Percentiles rank a stretch among this genome's conserved stretches.
Evolutionary conservation across 208 protist species (phyloP).

Genomic region (Balamuthia mandrillaris): DNA sequence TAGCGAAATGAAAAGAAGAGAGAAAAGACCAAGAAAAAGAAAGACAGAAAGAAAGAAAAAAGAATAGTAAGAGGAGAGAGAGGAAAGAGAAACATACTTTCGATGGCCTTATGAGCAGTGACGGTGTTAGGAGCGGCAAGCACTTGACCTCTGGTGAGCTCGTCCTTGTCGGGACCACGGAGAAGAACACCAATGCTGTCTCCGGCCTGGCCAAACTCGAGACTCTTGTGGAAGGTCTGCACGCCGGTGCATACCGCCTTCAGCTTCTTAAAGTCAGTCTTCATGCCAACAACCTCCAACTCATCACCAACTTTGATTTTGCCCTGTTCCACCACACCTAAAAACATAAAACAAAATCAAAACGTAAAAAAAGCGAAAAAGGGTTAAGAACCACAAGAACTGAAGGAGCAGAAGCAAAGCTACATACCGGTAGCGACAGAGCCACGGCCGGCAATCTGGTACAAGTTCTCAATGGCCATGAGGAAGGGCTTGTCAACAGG

Average conservation of each 20-base stretch:
- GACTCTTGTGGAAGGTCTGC: constrained; percentile 94
- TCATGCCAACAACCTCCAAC: constrained; percentile 92
- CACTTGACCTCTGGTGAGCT: constrained; percentile 89
- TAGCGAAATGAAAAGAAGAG: too few species aligned
- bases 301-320: constrained; percentile 90
- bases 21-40: too few species aligned
- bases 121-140: constrained; percentile 87
- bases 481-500: constrained; percentile 94
- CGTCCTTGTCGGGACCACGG: constrained; percentile 89
- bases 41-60: too few species aligned
- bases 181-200: constrained; percentile 96
- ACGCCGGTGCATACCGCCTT: constrained; percentile 86
- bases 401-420: background rate
- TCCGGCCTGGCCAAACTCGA: constrained; percentile 90
- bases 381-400: background rate
- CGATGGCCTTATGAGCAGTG: too few species aligned
- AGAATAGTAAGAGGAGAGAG: too few species aligned
- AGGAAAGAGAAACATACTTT: too few species aligned
- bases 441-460: constrained; percentile 83
- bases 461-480: constrained; percentile 88
- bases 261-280: constrained; percentile 57
- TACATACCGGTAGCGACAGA: constrained; percentile 90
- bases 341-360: background rate
- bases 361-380: background rate
- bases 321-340: constrained; percentile 80